Base-by-base conservation (phyloP, 2,329 filamentous ascomycete genomes). In the Cercospora janseana region DNA sequence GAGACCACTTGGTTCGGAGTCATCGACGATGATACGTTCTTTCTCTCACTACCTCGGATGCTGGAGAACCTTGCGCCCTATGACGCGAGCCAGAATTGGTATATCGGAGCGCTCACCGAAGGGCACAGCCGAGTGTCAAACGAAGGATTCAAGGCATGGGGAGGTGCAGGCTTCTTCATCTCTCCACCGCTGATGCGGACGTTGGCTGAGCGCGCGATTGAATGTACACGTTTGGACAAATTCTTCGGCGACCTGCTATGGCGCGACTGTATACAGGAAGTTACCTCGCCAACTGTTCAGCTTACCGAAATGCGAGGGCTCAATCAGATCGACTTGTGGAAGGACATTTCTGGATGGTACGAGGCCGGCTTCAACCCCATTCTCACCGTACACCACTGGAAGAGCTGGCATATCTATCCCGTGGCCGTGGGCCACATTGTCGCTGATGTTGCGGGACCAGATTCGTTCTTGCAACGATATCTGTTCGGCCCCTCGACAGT, bases 21-120 rank as follows among this genome's bases (percentile, higher is more conserved):
- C 24, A 62, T 63, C 20, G 61, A 64, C 38, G 62, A 64, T 37
- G 62, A 64, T 32, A 64, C 62, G 2, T 64, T 64, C 52, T 64
- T 64, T 34, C 41, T 62, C 12, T 61, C 60, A 2, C 41, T 64
- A 20, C 55, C 57, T 4, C 48, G 49, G 1, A 49, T 62, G 49
- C 16, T 63, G 18, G 37, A 60, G 12, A 51, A 54, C 3, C 46
- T 64, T n/a, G 29, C 31, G 12, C 52, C 58, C 9, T 61, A 57
- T 43, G 53, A 61, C 43, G 48, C 54, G 9, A 21, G 37, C 7
- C 40, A 55, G 45, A 49, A 47, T 15, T 62, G 54, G 51, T 64
- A 63, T 46, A 57, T 64, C 27, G 62, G 62, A 18, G 54, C 55
- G 3, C 45, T 64, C 26, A 59, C 60, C 21, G 62, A 64, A 58